Evolutionary conservation across 179 eudicot genomes (phyloP).

Genomic region (Vitellaria paradoxa): DNA sequence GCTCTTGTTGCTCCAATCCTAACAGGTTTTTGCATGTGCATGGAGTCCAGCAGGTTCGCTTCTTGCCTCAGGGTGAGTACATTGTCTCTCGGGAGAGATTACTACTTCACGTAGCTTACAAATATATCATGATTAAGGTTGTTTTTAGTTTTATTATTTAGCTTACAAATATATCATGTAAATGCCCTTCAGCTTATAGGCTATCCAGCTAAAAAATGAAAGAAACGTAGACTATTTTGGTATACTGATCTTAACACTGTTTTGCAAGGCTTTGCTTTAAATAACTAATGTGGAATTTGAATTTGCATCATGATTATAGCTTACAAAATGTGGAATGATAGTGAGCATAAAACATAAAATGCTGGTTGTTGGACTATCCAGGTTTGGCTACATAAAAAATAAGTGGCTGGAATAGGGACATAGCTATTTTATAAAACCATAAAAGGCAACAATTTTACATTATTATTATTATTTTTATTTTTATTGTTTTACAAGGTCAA

Average conservation of each 20-base stretch:
- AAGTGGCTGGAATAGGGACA: slow-evolving; percentile 1
- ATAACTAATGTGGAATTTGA: background rate
- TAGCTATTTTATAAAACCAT: background rate
- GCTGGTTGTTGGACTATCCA: background rate
- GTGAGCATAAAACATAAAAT: background rate
- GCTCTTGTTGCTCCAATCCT: slow-evolving; percentile 8
- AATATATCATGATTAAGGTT: no score
- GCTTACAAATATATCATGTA: background rate
- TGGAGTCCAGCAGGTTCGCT: slow-evolving; percentile 94
- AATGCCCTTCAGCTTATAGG: background rate
- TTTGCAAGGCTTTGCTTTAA: slow-evolving; percentile 2
- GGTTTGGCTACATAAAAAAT: background rate
- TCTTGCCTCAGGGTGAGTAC: slow-evolving; percentile 92
- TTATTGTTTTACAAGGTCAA: background rate
- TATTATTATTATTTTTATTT: background rate
- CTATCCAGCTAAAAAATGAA: background rate
- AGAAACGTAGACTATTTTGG: background rate
- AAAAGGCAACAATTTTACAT: background rate
- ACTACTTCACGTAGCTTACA: background rate
- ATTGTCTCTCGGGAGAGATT: background rate
- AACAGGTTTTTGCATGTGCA: slow-evolving; percentile 94
- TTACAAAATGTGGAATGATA: background rate
- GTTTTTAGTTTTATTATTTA: no score
- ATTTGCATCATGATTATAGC: no score
- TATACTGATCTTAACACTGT: background rate